Evolutionary conservation across 1,284 basidiomycete genomes (phyloP).

Genomic region (Rhodotorula mucilaginosa): DNA sequence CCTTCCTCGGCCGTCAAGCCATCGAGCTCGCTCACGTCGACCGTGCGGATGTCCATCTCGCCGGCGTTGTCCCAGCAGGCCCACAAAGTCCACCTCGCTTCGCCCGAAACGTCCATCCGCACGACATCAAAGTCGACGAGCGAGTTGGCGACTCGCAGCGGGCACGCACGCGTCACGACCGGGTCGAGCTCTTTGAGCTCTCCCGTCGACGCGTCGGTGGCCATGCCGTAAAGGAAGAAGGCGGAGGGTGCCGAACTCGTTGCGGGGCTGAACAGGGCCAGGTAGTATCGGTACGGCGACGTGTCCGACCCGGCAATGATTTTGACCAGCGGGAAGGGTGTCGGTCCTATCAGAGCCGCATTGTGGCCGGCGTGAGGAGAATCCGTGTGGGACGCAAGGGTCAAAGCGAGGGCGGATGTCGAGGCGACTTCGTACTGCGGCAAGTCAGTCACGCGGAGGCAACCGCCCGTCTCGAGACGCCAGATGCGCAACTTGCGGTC

Average conservation of each 20-base stretch:
- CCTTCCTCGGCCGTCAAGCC: slow-evolving; percentile 46
- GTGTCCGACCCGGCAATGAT: slow-evolving; percentile 45
- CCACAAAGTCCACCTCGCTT: slow-evolving; percentile 50
- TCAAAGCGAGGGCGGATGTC: slow-evolving; percentile 38
- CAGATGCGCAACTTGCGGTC: slow-evolving; percentile 80
- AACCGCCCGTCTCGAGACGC: slow-evolving; percentile 53
- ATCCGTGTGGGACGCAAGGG: slow-evolving; percentile 18
- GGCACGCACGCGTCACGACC: slow-evolving; percentile 44
- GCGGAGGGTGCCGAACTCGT: slow-evolving; percentile 46
- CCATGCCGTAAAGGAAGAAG: slow-evolving; percentile 49
- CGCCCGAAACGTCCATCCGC: slow-evolving; percentile 42
- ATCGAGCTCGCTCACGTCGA: slow-evolving; percentile 34
- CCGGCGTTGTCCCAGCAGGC: slow-evolving; percentile 51
- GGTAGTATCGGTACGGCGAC: slow-evolving; percentile 47
- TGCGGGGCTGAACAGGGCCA: slow-evolving; percentile 49
- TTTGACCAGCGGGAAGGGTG: slow-evolving; percentile 45
- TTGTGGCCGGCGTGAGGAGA: slow-evolving; percentile 17
- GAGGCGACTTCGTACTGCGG: slow-evolving; percentile 37
- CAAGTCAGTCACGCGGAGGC: slow-evolving; percentile 49
- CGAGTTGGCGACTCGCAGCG: slow-evolving; percentile 43
- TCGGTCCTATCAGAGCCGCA: slow-evolving; percentile 27
- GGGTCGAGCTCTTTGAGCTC: slow-evolving; percentile 44
- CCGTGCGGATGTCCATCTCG: slow-evolving; percentile 34
- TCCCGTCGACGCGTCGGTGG: slow-evolving; percentile 42
- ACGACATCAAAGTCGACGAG: slow-evolving; percentile 51